These are phyloP conservation scores for Penicillium robsamsonii DNA, from an alignment of 495 filamentous ascomycete species.

Conservation along the genomic window DNA sequence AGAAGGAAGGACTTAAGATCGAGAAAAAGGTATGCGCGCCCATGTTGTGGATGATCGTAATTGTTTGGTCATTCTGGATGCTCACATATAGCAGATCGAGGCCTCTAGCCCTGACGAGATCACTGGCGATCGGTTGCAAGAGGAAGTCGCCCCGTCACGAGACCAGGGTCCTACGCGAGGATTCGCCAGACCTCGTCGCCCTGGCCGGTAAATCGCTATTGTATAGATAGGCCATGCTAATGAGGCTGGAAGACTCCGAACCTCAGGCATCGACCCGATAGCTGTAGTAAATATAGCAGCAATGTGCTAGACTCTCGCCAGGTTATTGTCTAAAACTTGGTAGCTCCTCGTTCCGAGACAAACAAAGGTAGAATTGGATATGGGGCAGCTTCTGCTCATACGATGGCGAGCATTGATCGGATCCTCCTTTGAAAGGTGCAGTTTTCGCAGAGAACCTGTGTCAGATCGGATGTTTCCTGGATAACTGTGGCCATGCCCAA, in stretches of 20 bases:
- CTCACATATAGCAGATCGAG: conserved; percentile 50
- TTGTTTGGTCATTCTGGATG: conserved; percentile 8
- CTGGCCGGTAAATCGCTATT: conserved; percentile 53
- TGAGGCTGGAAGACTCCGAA: not conserved
- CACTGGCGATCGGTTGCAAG: conserved; percentile 63
- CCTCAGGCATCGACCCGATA: not conserved
- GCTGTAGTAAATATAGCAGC: not conserved
- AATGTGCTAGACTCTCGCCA: not conserved
- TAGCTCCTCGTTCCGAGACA: not conserved
- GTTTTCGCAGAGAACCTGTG: not conserved
- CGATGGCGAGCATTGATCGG: not conserved
- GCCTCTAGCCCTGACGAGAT: conserved; percentile 75
- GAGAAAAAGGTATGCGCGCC: conserved; percentile 62
- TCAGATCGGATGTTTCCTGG: not conserved
- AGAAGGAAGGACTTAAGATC: conserved; percentile 67
- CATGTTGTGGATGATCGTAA: not conserved
- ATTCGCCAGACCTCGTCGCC: conserved; percentile 88
- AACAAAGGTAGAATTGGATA: not conserved
- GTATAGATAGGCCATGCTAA: conserved; percentile 5
- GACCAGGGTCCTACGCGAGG: conserved; percentile 60
- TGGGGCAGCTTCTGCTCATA: not conserved
- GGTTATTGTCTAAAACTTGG: not conserved
- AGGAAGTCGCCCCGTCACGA: conserved; percentile 72
- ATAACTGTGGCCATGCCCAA: not conserved
- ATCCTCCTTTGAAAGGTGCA: not conserved